Evolutionary conservation across 768 basidiomycete species (phyloP), one percentile per base, ranked within the genome.

Genomic region (Phanerodontia chrysosporium): DNA sequence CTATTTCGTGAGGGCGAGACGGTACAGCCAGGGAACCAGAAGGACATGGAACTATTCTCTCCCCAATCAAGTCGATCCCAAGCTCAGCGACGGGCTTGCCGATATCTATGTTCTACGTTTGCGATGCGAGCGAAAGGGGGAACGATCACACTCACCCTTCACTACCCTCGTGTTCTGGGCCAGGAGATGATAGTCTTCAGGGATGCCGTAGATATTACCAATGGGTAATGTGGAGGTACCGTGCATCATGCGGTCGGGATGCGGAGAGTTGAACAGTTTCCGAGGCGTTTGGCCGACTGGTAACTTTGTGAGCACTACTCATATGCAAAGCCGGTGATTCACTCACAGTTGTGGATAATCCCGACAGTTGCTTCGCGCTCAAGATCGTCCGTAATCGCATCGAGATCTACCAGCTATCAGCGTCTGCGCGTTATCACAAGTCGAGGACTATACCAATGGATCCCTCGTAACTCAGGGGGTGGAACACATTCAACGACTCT

Each of bases 351-450:
- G 71, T 96, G 94, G 51, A 97, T 95, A 58, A 95, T 96, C 1
- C 94, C 94, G 21, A 95, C 90, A 7, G 92, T 93, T 0, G 95
- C 95, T 66, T 94, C 92, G 35, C 90, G 83, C 73, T 98, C 92
- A 8, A 92, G 76, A 48, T 92, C 87, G 68, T 97, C 90, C 5
- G 83, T 82, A 56, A 98, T 96, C 3, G 81, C 72, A 69, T 97
- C 95, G 24, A 98, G 74, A 70, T 97, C 95, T 90, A 53, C 12
- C 7, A 51, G 18, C 9, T 28, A 9, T 51, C 28, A 30, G 29
- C 27, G 13, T 27, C 2, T n/a, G 28, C 48, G 7, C n/a, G 29
- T 7, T n/a, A 51, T n/a, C 6, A 5, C 14, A 30, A 14, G 27
- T 14, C 8, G 25, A 10, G 25, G 28, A 29, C 8, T 30, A 51